phyloP scores from a whole-genome alignment of 345 rosid genomes.

The Arabis hirsuta region DNA sequence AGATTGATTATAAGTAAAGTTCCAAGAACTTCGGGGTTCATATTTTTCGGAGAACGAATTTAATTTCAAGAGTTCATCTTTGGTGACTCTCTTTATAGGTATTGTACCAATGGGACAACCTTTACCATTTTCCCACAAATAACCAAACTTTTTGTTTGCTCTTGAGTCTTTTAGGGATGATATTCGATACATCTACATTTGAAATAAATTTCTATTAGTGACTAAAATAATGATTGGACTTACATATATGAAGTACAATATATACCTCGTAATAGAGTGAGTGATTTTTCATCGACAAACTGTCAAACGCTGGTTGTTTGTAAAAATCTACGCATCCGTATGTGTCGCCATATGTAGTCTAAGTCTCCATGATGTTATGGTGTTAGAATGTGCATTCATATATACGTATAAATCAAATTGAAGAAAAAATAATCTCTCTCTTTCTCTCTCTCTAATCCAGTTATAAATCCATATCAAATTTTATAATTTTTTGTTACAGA shows the following conservation, averaged over 20 bases:
- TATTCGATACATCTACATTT: background rate
- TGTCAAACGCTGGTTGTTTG: constrained; percentile 1
- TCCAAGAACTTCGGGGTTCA: no score
- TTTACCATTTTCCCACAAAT: no score
- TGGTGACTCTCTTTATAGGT: no score
- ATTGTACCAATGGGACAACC: no score
- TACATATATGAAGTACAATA: background rate
- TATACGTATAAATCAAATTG: background rate
- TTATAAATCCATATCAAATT: no score
- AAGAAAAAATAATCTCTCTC: no score
- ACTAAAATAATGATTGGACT: background rate
- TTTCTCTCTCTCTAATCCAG: no score
- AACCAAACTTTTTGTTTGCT: no score
- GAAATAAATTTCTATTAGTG: background rate
- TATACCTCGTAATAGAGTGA: background rate
- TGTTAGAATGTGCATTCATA: background rate
- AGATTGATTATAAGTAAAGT: no score
- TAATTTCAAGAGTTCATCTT: no score
- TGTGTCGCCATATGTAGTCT: background rate
- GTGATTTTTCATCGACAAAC: background rate
- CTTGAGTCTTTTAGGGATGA: background rate
- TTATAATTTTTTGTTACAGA: no score
- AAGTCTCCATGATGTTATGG: background rate
- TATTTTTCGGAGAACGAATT: no score
- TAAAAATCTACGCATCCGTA: constrained; percentile 9